Percentiles rank a stretch among this genome's conserved stretches.
Evolutionary conservation across 106 monocot genomes (phyloP).

Genomic region (Xerophyta viscosa): DNA sequence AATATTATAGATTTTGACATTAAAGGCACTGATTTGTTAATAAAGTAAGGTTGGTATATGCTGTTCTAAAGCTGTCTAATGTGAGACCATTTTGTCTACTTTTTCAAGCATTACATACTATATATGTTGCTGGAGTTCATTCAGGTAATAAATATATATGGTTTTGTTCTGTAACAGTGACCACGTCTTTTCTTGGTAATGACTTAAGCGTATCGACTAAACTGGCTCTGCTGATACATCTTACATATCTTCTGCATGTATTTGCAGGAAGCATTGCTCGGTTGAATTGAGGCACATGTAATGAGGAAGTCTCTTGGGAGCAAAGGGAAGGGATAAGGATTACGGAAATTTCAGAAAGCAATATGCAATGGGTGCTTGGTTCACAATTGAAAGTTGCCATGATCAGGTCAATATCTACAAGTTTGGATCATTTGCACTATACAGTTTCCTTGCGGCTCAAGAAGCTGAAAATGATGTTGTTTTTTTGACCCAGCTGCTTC

Average conservation of each 20-base stretch:
- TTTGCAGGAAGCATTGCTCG: conserved; percentile 78
- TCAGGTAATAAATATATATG: too few relatives aligned
- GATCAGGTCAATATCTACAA: not conserved
- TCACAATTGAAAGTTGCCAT: not conserved
- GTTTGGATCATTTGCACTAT: not conserved
- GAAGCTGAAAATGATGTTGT: not conserved
- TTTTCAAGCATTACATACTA: too few relatives aligned
- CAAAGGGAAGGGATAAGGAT: conserved; percentile 66
- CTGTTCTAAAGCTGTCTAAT: too few relatives aligned
- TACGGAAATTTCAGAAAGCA: conserved; percentile 19
- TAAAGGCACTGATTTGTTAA: too few relatives aligned
- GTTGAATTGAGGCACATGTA: conserved; percentile 83
- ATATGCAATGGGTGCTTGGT: not conserved
- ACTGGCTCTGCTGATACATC: not conserved
- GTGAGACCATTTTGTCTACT: too few relatives aligned
- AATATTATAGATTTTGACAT: too few relatives aligned
- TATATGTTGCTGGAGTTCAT: too few relatives aligned
- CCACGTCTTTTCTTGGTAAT: not conserved
- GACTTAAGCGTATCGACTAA: too few relatives aligned
- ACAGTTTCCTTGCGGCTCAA: not conserved
- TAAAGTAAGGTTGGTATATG: too few relatives aligned
- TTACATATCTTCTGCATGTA: not conserved
- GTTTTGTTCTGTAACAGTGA: not conserved
- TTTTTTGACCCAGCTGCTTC: not conserved
- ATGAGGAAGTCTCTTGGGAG: conserved; percentile 72